phyloP scores from a whole-genome alignment of 768 basidiomycete species.

The Leucosporidium scottii region DNA sequence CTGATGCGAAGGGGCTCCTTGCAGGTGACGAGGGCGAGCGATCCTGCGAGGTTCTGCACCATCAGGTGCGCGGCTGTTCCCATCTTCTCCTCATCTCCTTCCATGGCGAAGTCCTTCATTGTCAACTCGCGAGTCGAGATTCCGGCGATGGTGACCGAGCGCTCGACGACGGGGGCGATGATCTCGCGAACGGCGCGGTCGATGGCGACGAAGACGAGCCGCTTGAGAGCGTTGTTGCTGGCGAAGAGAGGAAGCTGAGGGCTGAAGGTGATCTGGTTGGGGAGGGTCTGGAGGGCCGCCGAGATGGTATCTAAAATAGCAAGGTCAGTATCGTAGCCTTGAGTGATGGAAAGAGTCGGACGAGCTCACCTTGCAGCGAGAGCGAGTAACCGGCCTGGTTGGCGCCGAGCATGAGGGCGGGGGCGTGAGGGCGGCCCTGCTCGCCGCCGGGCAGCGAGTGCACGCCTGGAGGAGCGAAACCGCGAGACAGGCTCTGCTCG shows the following conservation, averaged over 20 bases:
- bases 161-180: constrained; percentile 92
- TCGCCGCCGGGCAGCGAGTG: constrained; percentile 15
- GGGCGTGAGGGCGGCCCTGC: constrained; percentile 6
- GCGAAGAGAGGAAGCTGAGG: constrained; percentile 62
- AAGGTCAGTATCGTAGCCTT: neutral
- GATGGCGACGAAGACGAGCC: constrained; percentile 80
- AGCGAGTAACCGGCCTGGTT: constrained; percentile 40
- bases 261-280: constrained; percentile 67
- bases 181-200: constrained; percentile 96
- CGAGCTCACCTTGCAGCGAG: constrained; percentile 22
- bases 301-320: constrained; percentile 34
- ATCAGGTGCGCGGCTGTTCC: constrained; percentile 87
- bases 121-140: constrained; percentile 95
- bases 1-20: constrained; percentile 93
- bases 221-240: constrained; percentile 75
- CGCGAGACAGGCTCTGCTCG: neutral
- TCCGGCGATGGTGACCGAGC: constrained; percentile 95
- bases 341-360: neutral
- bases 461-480: constrained; percentile 8
- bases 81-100: constrained; percentile 80
- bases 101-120: constrained; percentile 90
- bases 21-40: constrained; percentile 92
- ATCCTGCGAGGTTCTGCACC: constrained; percentile 95
- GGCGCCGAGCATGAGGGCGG: constrained; percentile 25
- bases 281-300: constrained; percentile 62